Evolutionary conservation across 2,329 filamentous ascomycete species (phyloP), one percentile per base, ranked within the genome.

Genomic region (Apiospora pterosperma): DNA sequence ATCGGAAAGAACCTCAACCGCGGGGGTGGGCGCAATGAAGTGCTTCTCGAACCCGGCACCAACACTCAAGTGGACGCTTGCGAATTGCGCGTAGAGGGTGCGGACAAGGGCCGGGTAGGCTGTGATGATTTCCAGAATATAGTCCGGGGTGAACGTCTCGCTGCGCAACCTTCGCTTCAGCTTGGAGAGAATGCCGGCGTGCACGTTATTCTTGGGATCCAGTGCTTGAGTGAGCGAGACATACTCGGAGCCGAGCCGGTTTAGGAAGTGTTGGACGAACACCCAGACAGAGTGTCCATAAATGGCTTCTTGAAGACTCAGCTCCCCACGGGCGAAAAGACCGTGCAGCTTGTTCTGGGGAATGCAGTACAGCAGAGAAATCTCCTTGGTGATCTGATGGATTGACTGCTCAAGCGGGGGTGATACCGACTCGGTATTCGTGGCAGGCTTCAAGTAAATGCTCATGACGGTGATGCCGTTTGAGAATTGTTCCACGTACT

Each of bases 401-500:
- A 99, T 97, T 3, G 95, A 96, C 71, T 95, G 91, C 73, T 97
- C 93, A 70, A 98, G 93, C 0, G 93, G 90, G 42, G 95, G 94
- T 75, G 82, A 81, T 64, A 85, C 83, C 48, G 85, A 79, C 41
- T 87, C 80, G 28, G 84, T 77, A 69, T 85, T 85, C 59, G 83
- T 76, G 16, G 28, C 16, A 25, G 92, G 93, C 69, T 91, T 90
- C 66, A 99, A 85, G 79, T 99, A 99, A 68, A 97, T 88, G 71
- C 93, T 97, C 85, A 98, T 97, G 78, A 98, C 91, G 16, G 93
- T 97, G 76, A 97, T 96, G 67, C 96, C 96, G 78, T 99, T 99
- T 74, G 94, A 96, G 84, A 99, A 99, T 80, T 98, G 96, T 81
- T 99, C 92, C 59, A 99, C 92, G 75, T 99, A 99, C 82, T 99